These are phyloP conservation scores for Pyrenopolyporus hunteri DNA, from an alignment of 495 filamentous ascomycete genomes.

Conservation along the genomic window DNA sequence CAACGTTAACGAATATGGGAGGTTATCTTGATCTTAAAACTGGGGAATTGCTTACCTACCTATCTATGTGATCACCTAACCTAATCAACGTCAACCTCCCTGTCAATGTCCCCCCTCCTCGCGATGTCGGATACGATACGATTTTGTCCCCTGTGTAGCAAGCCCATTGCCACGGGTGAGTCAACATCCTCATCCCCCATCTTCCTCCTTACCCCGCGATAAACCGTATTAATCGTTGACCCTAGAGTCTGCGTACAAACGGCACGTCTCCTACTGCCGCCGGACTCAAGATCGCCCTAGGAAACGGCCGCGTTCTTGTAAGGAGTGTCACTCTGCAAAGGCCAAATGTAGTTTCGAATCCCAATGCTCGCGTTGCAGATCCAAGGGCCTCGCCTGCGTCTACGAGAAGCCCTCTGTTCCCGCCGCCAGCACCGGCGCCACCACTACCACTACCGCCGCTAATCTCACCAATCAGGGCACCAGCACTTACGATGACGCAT, in stretches of 20 bases:
- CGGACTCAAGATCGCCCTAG: constrained; percentile 27
- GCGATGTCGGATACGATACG: background rate
- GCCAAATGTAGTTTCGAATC: constrained; percentile 39
- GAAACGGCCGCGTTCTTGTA: constrained; percentile 39
- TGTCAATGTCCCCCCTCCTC: background rate
- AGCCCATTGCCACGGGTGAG: constrained; percentile 37
- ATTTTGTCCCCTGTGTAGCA: constrained; percentile 24
- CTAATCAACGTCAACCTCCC: background rate
- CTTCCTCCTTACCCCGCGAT: background rate
- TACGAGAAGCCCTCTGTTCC: constrained; percentile 24
- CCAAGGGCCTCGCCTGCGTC: constrained; percentile 25
- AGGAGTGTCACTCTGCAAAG: constrained; percentile 38
- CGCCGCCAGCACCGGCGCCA: background rate
- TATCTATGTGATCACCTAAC: background rate
- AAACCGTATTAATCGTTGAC: background rate
- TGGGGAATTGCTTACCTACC: no score
- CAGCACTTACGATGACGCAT: background rate
- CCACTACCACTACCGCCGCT: background rate
- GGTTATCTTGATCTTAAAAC: no score
- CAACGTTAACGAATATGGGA: no score
- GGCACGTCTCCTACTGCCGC: constrained; percentile 37
- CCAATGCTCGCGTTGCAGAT: constrained; percentile 30
- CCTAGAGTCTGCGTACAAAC: constrained; percentile 37
- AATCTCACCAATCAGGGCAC: background rate
- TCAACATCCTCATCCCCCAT: no score